Percentiles rank a stretch among this genome's conserved stretches.
Evolutionary conservation across 2,329 filamentous ascomycete genomes (phyloP).

Genomic region (Fusarium hainanense): DNA sequence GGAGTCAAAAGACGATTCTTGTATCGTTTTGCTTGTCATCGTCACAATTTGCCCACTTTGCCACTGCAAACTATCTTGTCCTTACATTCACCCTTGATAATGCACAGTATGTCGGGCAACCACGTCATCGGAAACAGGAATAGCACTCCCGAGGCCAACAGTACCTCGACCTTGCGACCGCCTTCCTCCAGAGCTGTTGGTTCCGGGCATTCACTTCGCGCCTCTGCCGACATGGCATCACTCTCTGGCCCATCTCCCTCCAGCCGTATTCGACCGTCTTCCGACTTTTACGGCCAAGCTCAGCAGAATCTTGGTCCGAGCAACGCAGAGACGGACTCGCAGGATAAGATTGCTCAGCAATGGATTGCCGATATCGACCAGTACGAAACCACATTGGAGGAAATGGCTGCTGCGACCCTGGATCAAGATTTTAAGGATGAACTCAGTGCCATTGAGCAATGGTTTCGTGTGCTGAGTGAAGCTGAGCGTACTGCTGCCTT

Average conservation of each 20-base stretch:
- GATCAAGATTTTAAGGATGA: slow-evolving; percentile 99
- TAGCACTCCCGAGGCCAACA: slow-evolving; percentile 93
- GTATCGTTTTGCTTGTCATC: slow-evolving; percentile 37
- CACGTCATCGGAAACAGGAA: slow-evolving; percentile 86
- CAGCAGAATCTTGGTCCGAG: slow-evolving; percentile 75
- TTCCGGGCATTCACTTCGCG: slow-evolving; percentile 86
- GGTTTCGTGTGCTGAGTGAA: slow-evolving; percentile 97
- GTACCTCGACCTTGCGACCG: slow-evolving; percentile 83
- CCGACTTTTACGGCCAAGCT: slow-evolving; percentile 89
- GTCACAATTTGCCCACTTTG: slow-evolving; percentile 35
- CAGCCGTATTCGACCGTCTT: slow-evolving; percentile 89
- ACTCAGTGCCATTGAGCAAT: slow-evolving; percentile 98
- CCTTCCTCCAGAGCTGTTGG: slow-evolving; percentile 82
- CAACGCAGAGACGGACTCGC: slow-evolving; percentile 78
- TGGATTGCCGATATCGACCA: slow-evolving; percentile 99
- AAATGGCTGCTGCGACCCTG: slow-evolving; percentile 98
- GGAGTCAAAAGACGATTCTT: slow-evolving; percentile 62
- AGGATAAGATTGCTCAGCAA: slow-evolving; percentile 95
- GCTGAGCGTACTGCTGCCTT: slow-evolving; percentile 94
- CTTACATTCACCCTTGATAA: slow-evolving; percentile 46
- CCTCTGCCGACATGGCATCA: slow-evolving; percentile 94
- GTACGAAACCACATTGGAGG: slow-evolving; percentile 97
- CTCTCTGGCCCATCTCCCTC: slow-evolving; percentile 75
- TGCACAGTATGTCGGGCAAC: slow-evolving; percentile 75
- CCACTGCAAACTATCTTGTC: slow-evolving; percentile 18